Evolutionary conservation across 148 eudicot species (phyloP).

Genomic region (Rhododendron griersonianum): DNA sequence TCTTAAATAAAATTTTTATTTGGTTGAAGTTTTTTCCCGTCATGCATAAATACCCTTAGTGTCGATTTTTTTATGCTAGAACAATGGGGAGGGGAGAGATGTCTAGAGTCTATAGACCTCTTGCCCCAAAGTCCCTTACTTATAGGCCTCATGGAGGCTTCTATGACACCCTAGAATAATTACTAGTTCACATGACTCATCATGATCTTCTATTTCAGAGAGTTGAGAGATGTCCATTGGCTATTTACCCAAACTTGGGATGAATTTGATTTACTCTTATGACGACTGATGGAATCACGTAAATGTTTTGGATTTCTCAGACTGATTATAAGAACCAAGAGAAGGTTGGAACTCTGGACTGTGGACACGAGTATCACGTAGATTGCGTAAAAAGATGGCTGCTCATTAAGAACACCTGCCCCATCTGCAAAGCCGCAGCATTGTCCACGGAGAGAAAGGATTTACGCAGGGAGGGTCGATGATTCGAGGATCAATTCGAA

Average conservation of each 20-base stretch:
- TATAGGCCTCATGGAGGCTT: not conserved
- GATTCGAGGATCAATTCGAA: not conserved
- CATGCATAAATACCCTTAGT: not conserved
- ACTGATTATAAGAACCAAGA: conserved; percentile 66
- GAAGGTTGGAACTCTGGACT: conserved; percentile 58
- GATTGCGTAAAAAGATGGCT: conserved; percentile 83
- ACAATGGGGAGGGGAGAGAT: no score
- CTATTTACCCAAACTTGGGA: not conserved
- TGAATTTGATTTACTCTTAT: not conserved
- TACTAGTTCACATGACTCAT: not conserved
- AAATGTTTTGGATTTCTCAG: conserved; percentile 37
- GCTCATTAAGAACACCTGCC: conserved; percentile 74
- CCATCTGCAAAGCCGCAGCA: conserved; percentile 74
- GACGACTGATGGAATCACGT: not conserved
- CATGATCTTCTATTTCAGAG: not conserved
- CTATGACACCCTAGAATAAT: not conserved
- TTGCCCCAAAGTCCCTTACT: not conserved
- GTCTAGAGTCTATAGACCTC: not conserved
- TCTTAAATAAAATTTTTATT: not conserved
- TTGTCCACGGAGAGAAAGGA: conserved; percentile 38
- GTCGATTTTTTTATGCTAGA: not conserved
- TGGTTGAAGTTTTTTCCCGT: not conserved
- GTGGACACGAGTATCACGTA: conserved; percentile 86
- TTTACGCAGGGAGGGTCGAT: not conserved
- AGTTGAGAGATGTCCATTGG: not conserved